Conservation (phyloP, 148 eudicot genomes). For the Arbutus unedo region DNA sequence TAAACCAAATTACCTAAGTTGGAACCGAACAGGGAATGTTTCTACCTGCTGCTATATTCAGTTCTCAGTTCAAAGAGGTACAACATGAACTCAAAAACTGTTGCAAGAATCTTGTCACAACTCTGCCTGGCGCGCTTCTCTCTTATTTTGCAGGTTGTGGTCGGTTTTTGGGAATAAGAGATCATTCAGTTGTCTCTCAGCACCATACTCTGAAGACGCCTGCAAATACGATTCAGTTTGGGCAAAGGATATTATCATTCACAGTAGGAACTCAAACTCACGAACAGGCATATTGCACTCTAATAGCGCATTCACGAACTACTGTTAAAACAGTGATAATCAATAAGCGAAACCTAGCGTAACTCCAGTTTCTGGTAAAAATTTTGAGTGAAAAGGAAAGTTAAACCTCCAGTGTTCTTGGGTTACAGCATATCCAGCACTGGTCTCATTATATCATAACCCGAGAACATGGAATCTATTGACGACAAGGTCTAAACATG, state of each 20-base stretch:
- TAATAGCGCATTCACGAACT: neutral
- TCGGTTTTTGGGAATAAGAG: constrained; percentile 72
- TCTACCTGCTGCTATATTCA: constrained; percentile 14
- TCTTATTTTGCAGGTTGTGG: constrained; percentile 57
- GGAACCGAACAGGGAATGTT: constrained; percentile 1
- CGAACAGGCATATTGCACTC: neutral
- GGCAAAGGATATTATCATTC: neutral
- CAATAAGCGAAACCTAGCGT: neutral
- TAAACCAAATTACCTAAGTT: constrained; percentile 4
- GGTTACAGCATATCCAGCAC: neutral
- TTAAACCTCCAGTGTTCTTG: neutral
- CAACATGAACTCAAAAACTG: neutral
- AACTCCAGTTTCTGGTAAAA: neutral
- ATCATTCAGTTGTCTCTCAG: constrained; percentile 86
- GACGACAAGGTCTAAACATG: neutral
- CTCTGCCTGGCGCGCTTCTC: constrained; percentile 62
- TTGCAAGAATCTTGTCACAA: constrained; percentile 14
- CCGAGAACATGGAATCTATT: neutral
- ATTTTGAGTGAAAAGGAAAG: neutral
- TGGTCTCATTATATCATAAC: neutral
- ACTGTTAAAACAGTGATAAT: neutral
- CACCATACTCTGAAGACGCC: constrained; percentile 96
- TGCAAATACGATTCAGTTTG: constrained; percentile 32
- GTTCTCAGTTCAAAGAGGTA: constrained; percentile 11
- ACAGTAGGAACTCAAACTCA: neutral